Percentiles rank a stretch among this genome's conserved stretches.
Conservation (phyloP, 352 stramenopile genomes). For the Pythium dissimile region DNA sequence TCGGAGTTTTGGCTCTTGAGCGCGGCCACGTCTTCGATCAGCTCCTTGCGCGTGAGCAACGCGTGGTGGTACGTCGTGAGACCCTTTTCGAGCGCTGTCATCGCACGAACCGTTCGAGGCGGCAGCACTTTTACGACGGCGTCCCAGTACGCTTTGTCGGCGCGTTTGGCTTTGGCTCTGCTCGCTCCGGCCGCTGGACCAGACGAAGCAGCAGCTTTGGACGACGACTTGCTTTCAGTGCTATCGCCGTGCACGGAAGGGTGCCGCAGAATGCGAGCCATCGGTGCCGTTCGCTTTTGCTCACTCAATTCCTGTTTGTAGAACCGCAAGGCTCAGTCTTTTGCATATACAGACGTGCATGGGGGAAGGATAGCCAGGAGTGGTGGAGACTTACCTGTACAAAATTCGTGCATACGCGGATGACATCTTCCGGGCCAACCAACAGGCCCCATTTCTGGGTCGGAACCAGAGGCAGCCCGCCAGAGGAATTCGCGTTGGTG, state of each 20-base stretch:
- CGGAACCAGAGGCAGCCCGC: conserved; percentile 10
- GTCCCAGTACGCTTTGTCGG: conserved; percentile 79
- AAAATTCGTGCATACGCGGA: conserved; percentile 84
- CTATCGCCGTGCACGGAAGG: conserved; percentile 10
- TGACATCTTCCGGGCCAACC: conserved; percentile 82
- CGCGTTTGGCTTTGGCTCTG: conserved; percentile 40
- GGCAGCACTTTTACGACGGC: conserved; percentile 73
- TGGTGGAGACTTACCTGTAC: conserved; percentile 54
- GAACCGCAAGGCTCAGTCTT: background rate
- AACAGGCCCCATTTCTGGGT: conserved; percentile 60
- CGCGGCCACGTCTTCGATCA: conserved; percentile 73
- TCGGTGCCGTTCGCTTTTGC: conserved; percentile 57
- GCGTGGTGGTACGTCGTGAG: conserved; percentile 81
- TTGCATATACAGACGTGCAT: background rate
- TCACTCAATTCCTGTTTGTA: conserved; percentile 53
- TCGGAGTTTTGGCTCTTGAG: conserved; percentile 86
- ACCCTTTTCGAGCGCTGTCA: conserved; percentile 81
- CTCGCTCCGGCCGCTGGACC: conserved; percentile 20
- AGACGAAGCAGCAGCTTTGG: conserved; percentile 15
- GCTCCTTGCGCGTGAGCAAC: conserved; percentile 70
- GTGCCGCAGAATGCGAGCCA: conserved; percentile 43
- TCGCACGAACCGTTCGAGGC: conserved; percentile 62
- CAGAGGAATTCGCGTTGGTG: background rate
- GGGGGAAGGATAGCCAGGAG: background rate
- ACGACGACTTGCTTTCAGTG: conserved; percentile 18